A percentile compares a stretch with the other conserved stretches of the same genome.
These are phyloP conservation scores for Calonectria leucothoes DNA, from an alignment of 2,329 filamentous ascomycete genomes.

Conservation along the genomic window DNA sequence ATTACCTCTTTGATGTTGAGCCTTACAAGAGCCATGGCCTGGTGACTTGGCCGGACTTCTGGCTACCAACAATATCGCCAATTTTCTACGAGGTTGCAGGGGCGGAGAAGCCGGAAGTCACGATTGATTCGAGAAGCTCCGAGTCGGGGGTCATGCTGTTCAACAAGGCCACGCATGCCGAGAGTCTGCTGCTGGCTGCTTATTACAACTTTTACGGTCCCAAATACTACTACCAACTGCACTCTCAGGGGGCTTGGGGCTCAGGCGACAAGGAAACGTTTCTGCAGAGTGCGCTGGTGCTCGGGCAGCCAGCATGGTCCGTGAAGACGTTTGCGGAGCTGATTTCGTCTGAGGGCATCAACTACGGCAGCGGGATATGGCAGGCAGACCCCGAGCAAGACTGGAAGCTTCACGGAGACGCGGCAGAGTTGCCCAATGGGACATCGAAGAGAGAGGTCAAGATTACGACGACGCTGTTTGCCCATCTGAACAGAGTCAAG, in stretches of 20 bases:
- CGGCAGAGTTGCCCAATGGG: background rate
- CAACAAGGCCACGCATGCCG: constrained; percentile 32
- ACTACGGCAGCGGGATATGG: constrained; percentile 41
- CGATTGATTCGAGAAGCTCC: constrained; percentile 31
- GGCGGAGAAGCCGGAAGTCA: constrained; percentile 25
- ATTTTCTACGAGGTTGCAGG: constrained; percentile 37
- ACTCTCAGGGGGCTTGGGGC: constrained; percentile 41
- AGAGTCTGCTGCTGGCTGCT: constrained; percentile 34
- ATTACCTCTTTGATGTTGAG: constrained; percentile 31
- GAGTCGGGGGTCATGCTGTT: constrained; percentile 39
- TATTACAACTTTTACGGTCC: constrained; percentile 42
- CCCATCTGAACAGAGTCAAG: constrained; percentile 39
- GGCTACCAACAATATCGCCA: constrained; percentile 38
- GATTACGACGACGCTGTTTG: constrained; percentile 36
- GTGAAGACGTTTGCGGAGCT: constrained; percentile 25
- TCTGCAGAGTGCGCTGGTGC: constrained; percentile 31
- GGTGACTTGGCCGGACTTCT: constrained; percentile 41
- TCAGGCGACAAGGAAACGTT: constrained; percentile 41
- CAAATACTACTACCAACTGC: constrained; percentile 38
- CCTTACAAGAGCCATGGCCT: constrained; percentile 32
- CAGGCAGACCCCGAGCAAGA: constrained; percentile 39
- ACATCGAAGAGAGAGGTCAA: background rate
- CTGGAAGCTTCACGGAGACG: constrained; percentile 22
- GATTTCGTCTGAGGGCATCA: constrained; percentile 25
- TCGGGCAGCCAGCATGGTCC: constrained; percentile 35